phyloP scores from a whole-genome alignment of 371 early-diverging fungal species.

The Haplosporangium sp. region DNA sequence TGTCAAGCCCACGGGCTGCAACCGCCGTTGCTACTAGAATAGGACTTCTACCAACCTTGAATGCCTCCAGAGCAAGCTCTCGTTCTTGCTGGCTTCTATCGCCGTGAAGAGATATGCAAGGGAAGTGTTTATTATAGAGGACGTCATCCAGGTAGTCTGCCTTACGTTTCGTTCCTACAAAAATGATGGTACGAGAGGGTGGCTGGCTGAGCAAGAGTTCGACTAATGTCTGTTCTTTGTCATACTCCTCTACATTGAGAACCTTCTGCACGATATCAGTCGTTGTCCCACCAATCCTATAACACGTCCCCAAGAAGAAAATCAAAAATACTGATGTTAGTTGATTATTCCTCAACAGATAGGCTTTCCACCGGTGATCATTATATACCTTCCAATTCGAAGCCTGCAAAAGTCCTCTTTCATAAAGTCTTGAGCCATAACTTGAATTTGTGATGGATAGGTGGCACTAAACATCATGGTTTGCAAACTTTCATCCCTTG shows the following conservation, averaged over 20 bases:
- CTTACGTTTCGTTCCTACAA: slow-evolving; percentile 85
- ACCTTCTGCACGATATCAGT: slow-evolving; percentile 65
- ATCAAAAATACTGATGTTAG: not conserved
- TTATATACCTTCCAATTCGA: slow-evolving; percentile 53
- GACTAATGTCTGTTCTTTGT: slow-evolving; percentile 61
- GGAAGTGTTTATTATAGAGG: slow-evolving; percentile 73
- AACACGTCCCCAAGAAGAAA: not conserved
- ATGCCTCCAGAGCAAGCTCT: slow-evolving; percentile 82
- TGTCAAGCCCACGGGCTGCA: slow-evolving; percentile 93
- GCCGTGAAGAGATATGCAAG: slow-evolving; percentile 79
- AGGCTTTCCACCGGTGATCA: not conserved
- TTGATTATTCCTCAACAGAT: not conserved
- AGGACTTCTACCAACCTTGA: slow-evolving; percentile 76
- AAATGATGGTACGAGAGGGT: slow-evolving; percentile 77
- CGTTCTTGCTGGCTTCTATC: slow-evolving; percentile 86
- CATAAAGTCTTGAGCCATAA: slow-evolving; percentile 89
- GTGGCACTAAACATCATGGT: slow-evolving; percentile 99
- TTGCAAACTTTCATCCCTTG: slow-evolving; percentile 74
- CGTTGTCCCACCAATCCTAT: slow-evolving; percentile 66
- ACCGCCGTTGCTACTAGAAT: slow-evolving; percentile 94
- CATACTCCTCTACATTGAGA: slow-evolving; percentile 64
- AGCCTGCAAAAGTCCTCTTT: slow-evolving; percentile 56
- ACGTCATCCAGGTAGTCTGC: slow-evolving; percentile 85
- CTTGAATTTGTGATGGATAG: slow-evolving; percentile 93
- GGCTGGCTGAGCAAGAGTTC: slow-evolving; percentile 61